Conservation (phyloP, 2,329 filamentous ascomycete genomes). For the Fusarium sp. region DNA sequence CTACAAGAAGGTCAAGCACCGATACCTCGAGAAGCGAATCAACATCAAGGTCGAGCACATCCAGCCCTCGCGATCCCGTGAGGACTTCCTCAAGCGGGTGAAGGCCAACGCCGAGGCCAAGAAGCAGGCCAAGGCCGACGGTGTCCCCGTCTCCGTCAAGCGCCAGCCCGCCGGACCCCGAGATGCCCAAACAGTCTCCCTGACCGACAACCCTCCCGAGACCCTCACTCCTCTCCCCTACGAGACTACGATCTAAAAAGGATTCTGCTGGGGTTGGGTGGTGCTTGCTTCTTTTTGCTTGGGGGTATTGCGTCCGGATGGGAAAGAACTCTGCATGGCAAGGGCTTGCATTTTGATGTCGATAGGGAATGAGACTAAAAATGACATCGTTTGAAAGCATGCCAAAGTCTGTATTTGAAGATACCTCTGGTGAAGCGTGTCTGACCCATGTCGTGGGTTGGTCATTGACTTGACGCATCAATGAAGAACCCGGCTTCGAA, state of each 20-base stretch:
- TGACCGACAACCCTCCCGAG: constrained; percentile 88
- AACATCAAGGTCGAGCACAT: constrained; percentile 99
- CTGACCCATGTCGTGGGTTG: constrained; percentile 8
- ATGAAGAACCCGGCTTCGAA: constrained; percentile 16
- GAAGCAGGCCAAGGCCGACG: constrained; percentile 91
- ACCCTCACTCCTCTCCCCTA: constrained; percentile 92
- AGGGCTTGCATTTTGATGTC: constrained; percentile 58
- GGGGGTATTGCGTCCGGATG: constrained; percentile 58
- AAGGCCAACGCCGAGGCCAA: constrained; percentile 96
- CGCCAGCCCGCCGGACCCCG: constrained; percentile 85
- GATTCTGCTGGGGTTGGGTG: constrained; percentile 45
- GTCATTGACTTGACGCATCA: constrained; percentile 14
- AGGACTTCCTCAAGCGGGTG: constrained; percentile 96
- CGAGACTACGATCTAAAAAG: constrained; percentile 95
- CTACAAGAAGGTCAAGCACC: constrained; percentile 99
- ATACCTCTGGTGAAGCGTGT: constrained; percentile 39
- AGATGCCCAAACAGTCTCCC: constrained; percentile 81
- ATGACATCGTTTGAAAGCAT: constrained; percentile 50
- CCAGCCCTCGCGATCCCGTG: constrained; percentile 90
- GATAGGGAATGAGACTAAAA: constrained; percentile 55
- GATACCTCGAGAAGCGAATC: constrained; percentile 99
- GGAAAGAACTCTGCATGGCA: constrained; percentile 59
- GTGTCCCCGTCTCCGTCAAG: constrained; percentile 92
- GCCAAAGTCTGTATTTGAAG: constrained; percentile 36
- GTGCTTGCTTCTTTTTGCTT: constrained; percentile 56